A percentile compares a stretch with the other conserved stretches of the same genome.
Conservation (phyloP, 2,329 filamentous ascomycete genomes). For the Apiospora koreana region DNA sequence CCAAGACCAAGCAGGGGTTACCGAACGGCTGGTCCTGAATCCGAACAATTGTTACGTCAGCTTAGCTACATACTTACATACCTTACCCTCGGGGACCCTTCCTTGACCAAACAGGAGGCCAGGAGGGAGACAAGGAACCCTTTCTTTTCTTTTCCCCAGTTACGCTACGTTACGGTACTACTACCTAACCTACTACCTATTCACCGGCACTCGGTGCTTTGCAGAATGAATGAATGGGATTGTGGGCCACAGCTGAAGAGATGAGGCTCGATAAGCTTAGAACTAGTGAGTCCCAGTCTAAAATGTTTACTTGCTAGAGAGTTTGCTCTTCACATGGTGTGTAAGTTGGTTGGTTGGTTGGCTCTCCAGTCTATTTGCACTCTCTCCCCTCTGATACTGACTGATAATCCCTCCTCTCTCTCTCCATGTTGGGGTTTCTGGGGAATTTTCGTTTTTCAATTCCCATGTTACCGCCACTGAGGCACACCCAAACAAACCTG, state of each 20-base stretch:
- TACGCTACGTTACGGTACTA: background rate
- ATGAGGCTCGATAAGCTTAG: background rate
- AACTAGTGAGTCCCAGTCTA: background rate
- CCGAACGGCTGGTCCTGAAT: background rate
- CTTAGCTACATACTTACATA: too few relatives aligned
- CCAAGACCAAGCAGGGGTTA: background rate
- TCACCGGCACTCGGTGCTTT: background rate
- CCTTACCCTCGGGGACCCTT: background rate
- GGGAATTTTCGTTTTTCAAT: background rate
- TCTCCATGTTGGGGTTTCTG: constrained; percentile 6
- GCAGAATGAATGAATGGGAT: background rate
- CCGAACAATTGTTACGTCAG: background rate
- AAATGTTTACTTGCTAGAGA: background rate
- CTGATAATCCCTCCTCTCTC: too few relatives aligned
- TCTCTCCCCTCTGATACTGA: background rate
- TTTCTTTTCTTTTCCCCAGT: background rate
- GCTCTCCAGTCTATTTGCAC: background rate
- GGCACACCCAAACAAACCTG: background rate
- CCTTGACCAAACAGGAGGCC: background rate
- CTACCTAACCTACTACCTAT: too few relatives aligned
- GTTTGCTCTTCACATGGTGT: background rate
- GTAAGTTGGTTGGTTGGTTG: too few relatives aligned
- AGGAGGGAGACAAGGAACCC: background rate
- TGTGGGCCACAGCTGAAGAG: background rate
- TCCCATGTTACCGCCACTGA: background rate